Evolutionary conservation across 1,284 basidiomycete species (phyloP).

Genomic region (Austroboletus rostrupii): DNA sequence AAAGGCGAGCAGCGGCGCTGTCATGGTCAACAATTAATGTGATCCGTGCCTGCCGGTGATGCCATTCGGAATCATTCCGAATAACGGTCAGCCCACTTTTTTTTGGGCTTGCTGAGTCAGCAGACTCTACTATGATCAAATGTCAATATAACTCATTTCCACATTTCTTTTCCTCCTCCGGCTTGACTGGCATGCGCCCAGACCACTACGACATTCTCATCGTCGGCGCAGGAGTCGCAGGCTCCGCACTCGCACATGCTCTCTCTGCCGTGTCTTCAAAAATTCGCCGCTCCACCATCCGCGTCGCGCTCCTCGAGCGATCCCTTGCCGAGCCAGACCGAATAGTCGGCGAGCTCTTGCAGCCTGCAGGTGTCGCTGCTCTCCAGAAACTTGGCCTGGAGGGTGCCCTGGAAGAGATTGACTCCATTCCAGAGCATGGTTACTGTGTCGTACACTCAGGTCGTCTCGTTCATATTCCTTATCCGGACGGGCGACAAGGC

Average conservation of each 20-base stretch:
- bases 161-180: neutral
- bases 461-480: conserved; percentile 80
- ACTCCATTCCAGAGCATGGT: conserved; percentile 81
- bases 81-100: conserved; percentile 9
- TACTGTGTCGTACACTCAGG: conserved; percentile 81
- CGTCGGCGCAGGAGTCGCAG: conserved; percentile 88
- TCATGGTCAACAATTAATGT: conserved; percentile 13
- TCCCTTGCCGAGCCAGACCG: conserved; percentile 91
- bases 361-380: conserved; percentile 87
- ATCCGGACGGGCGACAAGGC: conserved; percentile 71
- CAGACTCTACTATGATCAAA: too few species aligned
- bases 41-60: too few species aligned
- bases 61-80: neutral
- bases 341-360: conserved; percentile 95
- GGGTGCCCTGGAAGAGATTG: conserved; percentile 78
- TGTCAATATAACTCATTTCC: too few species aligned
- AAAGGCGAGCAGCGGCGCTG: conserved; percentile 49
- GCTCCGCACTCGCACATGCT: conserved; percentile 71
- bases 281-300: conserved; percentile 53
- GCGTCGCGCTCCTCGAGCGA: conserved; percentile 82
- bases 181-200: conserved; percentile 9
- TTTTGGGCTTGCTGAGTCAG: conserved; percentile 18
- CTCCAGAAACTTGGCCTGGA: conserved; percentile 78
- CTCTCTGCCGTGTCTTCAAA: conserved; percentile 49
- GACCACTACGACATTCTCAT: conserved; percentile 72